Percentiles rank a stretch among this genome's conserved stretches.
phyloP scores from a whole-genome alignment of 176 grass and related monocot species.

The Triticum turgidum region DNA sequence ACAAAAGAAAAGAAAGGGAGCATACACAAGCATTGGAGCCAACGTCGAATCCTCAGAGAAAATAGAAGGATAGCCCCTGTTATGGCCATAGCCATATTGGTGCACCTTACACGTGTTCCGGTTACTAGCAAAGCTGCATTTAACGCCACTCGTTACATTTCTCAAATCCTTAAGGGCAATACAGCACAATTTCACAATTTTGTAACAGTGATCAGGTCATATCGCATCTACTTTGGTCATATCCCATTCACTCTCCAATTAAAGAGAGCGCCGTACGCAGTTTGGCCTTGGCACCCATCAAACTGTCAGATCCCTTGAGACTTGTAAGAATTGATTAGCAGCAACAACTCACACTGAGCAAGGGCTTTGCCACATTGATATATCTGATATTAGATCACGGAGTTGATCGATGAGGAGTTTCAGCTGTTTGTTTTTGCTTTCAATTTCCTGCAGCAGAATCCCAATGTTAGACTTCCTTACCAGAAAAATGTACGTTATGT shows the following conservation, averaged over 20 bases:
- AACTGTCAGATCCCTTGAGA: not conserved
- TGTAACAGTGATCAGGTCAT: not conserved
- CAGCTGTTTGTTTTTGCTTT: slow-evolving; percentile 76
- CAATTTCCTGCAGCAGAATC: slow-evolving; percentile 74
- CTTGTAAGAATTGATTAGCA: not conserved
- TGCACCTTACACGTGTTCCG: not conserved
- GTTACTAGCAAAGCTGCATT: not conserved
- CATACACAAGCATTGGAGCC: not conserved
- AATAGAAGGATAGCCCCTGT: not conserved
- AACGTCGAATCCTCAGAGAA: not conserved
- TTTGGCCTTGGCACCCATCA: not conserved
- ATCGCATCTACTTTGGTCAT: not conserved
- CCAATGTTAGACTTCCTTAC: not conserved
- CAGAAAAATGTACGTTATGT: not conserved
- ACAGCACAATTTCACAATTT: not conserved
- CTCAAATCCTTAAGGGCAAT: not conserved
- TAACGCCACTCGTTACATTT: not conserved
- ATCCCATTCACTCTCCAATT: slow-evolving; percentile 1
- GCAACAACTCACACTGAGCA: slow-evolving; percentile 45
- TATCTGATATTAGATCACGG: slow-evolving; percentile 69
- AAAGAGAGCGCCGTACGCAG: not conserved
- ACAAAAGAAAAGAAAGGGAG: not conserved
- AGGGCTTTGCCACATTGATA: slow-evolving; percentile 97
- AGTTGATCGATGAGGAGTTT: slow-evolving; percentile 87
- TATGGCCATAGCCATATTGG: not conserved